These are phyloP conservation scores for Lentinula detonsa DNA, from an alignment of 768 basidiomycete genomes.

Conservation along the genomic window DNA sequence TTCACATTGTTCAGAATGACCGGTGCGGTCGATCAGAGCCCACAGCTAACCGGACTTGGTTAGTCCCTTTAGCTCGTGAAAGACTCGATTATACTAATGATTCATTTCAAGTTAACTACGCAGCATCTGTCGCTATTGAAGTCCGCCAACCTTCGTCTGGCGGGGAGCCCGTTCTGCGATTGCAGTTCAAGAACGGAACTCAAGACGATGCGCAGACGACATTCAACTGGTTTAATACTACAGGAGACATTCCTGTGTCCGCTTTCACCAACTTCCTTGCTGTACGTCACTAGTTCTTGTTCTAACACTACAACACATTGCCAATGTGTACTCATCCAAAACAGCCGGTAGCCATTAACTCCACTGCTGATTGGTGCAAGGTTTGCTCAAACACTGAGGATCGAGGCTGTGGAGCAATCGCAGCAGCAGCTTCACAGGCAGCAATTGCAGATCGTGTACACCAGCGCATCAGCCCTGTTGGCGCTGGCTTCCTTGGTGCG, in stretches of 20 bases:
- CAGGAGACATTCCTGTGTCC: conserved; percentile 49
- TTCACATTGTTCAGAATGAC: conserved; percentile 77
- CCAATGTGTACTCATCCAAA: neutral
- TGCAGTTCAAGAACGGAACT: conserved; percentile 70
- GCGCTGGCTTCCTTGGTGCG: conserved; percentile 66
- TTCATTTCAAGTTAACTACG: conserved; percentile 47
- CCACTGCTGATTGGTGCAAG: conserved; percentile 52
- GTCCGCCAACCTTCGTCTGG: conserved; percentile 41
- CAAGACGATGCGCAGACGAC: conserved; percentile 36
- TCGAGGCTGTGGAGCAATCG: conserved; percentile 49
- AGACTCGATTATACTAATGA: neutral
- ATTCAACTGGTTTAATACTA: conserved; percentile 38
- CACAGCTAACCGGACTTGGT: conserved; percentile 58
- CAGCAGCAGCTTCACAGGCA: conserved; percentile 25
- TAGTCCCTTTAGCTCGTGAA: conserved; percentile 3
- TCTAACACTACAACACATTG: neutral
- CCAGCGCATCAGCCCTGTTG: conserved; percentile 42
- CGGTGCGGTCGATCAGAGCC: conserved; percentile 40
- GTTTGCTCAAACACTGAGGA: conserved; percentile 51
- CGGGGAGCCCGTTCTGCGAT: conserved; percentile 46
- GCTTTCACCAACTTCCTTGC: conserved; percentile 37
- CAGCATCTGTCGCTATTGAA: conserved; percentile 53
- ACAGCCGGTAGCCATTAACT: conserved; percentile 45
- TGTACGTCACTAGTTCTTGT: conserved; percentile 15
- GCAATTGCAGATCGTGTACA: conserved; percentile 14